phyloP scores from a whole-genome alignment of 805 yeast species.

The Candida ulmi region DNA sequence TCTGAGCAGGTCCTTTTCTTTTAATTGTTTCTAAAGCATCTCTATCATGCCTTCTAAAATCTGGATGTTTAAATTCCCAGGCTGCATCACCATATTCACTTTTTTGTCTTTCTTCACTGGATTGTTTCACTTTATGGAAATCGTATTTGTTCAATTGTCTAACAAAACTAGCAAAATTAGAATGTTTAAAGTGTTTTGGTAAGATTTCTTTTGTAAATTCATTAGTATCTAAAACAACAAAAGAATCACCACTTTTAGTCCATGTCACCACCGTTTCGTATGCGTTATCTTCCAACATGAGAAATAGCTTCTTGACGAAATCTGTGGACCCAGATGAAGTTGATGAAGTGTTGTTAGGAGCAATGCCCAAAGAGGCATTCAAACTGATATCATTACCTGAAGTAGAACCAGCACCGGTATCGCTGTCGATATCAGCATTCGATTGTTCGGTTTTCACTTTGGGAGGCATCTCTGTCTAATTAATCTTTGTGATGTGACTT shows the following conservation, averaged over 20 bases:
- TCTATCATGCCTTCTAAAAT: slow-evolving; percentile 68
- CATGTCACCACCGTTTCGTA: slow-evolving; percentile 76
- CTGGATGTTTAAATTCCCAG: slow-evolving; percentile 96
- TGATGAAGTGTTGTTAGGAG: slow-evolving; percentile 19
- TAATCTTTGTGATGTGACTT: too few relatives aligned
- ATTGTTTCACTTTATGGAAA: slow-evolving; percentile 87
- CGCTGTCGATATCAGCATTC: neutral
- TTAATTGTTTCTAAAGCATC: slow-evolving; percentile 84
- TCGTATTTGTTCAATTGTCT: slow-evolving; percentile 95
- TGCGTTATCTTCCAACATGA: slow-evolving; percentile 80
- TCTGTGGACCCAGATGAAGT: slow-evolving; percentile 54
- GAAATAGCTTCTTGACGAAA: slow-evolving; percentile 71
- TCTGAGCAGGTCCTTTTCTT: slow-evolving; percentile 65
- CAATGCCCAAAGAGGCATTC: slow-evolving; percentile 17
- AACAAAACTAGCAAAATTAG: slow-evolving; percentile 91
- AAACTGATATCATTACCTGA: slow-evolving; percentile 4
- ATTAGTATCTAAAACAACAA: slow-evolving; percentile 84
- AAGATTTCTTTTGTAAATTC: slow-evolving; percentile 84
- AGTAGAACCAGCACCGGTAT: slow-evolving; percentile 4
- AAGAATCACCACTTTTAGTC: slow-evolving; percentile 81
- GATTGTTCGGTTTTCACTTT: slow-evolving; percentile 6
- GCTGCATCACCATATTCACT: slow-evolving; percentile 67
- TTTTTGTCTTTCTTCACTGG: slow-evolving; percentile 52
- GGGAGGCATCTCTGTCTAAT: slow-evolving; percentile 18
- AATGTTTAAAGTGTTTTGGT: slow-evolving; percentile 91